These are phyloP conservation scores for Aureobasidium sp. DNA, from an alignment of 2,329 filamentous ascomycete genomes.

Conservation along the genomic window DNA sequence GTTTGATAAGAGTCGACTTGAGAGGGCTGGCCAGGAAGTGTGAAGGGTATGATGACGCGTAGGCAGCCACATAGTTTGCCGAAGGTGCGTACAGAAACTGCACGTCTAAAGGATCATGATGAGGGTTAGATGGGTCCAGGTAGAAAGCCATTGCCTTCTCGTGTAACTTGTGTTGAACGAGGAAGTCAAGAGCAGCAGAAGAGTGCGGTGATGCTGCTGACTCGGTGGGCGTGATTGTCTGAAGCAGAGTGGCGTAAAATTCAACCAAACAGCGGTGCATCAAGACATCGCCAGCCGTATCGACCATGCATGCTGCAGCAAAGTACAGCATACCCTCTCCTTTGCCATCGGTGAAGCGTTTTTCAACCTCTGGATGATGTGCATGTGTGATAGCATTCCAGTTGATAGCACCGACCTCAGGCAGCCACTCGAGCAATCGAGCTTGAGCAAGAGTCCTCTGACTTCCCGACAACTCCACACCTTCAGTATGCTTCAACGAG, in stretches of 20 bases:
- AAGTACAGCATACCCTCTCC: constrained; percentile 46
- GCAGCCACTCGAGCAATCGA: constrained; percentile 50
- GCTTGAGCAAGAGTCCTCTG: constrained; percentile 53
- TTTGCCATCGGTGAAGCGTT: constrained; percentile 23
- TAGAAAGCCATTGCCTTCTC: constrained; percentile 41
- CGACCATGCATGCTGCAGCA: constrained; percentile 46
- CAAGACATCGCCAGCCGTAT: constrained; percentile 46
- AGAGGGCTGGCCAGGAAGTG: constrained; percentile 43
- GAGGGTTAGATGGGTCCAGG: constrained; percentile 38
- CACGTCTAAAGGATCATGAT: constrained; percentile 42
- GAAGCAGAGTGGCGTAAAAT: constrained; percentile 48
- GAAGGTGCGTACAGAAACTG: constrained; percentile 47
- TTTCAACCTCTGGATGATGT: constrained; percentile 46
- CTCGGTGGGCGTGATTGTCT: constrained; percentile 27
- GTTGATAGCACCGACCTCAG: constrained; percentile 44
- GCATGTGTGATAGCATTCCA: constrained; percentile 45
- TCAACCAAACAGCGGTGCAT: constrained; percentile 53
- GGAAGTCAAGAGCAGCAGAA: constrained; percentile 41
- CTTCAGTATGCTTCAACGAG: constrained; percentile 31
- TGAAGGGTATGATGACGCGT: constrained; percentile 46
- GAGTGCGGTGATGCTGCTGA: constrained; percentile 15
- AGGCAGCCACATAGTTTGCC: constrained; percentile 50
- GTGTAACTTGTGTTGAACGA: constrained; percentile 44
- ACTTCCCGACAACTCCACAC: constrained; percentile 36
- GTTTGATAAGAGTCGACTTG: constrained; percentile 38